Evolutionary conservation across 192 early-diverging fungal species (phyloP), one percentile per base, ranked within the genome.

Genomic region (Diversispora eburnea): DNA sequence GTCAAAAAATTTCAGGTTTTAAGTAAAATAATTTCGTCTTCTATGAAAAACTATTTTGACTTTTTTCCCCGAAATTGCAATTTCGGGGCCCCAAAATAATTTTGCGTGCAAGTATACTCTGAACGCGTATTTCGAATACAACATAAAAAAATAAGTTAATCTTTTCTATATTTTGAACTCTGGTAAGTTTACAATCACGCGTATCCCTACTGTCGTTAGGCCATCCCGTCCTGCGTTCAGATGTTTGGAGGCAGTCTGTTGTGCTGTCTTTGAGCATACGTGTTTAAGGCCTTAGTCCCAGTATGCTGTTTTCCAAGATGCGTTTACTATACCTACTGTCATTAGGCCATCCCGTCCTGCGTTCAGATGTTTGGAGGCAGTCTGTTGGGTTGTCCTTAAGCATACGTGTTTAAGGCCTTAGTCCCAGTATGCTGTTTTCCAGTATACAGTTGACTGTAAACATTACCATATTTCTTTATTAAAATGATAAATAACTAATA

Each of bases 321-420:
- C 42, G 41, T 45, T 64, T 13, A 64, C 62, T 64, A 64, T 64
- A 64, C 48, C 5, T 68, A 68, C 67, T 68, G 51, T 49, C n/a
- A n/a, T 68, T 68, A 68, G 19, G 67, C 48, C 0, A 68, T 25
- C 0, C 48, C 0, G 25, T 65, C 0, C 65, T 67, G 4, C 45
- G 0, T 67, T 51, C 22, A 67, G 46, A 67, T 67, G 65, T 56
- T 70, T 70, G 8, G 52, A 52, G 41, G 4, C 60, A 62, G 41
- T 62, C 13, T 62, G 0, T 39, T 62, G 10, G 13, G 3, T 10
- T 17, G 17, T 41, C 4, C 13, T 62, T 62, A 62, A 45, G 4
- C 39, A 62, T 62, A 62, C 3, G 13, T 62, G 41, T 5, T 69
- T 62, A 62, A 62, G 12, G 12, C 17, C 25, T 33, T 17, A 1